phyloP scores from a whole-genome alignment of 257 asterid species.

The Salvia hispanica region DNA sequence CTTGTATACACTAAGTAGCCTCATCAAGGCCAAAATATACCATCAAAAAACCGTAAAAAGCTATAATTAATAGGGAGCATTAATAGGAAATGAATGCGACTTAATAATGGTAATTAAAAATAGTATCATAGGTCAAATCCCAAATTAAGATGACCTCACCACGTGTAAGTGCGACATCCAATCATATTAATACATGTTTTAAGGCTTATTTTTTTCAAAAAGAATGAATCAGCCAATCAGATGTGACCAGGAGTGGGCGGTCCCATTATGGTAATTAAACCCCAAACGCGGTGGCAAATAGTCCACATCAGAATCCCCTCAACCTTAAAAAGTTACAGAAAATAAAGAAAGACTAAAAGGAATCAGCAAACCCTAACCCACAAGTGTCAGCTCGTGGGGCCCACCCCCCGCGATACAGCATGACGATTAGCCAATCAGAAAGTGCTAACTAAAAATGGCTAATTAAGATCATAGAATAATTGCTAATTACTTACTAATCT shows the following conservation, averaged over 20 bases:
- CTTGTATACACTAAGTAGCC: too few relatives aligned
- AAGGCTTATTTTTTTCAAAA: slow-evolving; percentile 4
- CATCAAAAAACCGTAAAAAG: too few relatives aligned
- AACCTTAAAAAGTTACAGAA: slow-evolving; percentile 21
- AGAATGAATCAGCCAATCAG: slow-evolving; percentile 40
- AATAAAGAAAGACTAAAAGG: neutral
- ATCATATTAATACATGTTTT: slow-evolving; percentile 31
- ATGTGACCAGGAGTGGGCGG: slow-evolving; percentile 18
- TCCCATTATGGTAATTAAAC: slow-evolving; percentile 34
- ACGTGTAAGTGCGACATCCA: slow-evolving; percentile 31
- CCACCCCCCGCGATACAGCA: slow-evolving; percentile 40
- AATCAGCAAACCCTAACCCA: slow-evolving; percentile 34
- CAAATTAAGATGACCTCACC: neutral
- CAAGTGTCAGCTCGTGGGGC: slow-evolving; percentile 41
- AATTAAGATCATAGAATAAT: slow-evolving; percentile 26
- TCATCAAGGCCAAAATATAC: too few relatives aligned
- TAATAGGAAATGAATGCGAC: neutral
- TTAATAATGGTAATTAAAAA: neutral
- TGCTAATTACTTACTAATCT: slow-evolving; percentile 31
- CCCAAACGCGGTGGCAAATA: slow-evolving; percentile 22
- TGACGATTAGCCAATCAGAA: slow-evolving; percentile 36
- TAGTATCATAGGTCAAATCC: neutral
- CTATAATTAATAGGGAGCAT: neutral
- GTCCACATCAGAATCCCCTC: slow-evolving; percentile 2
- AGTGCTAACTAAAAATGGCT: slow-evolving; percentile 32